A percentile compares a stretch with the other conserved stretches of the same genome.
Evolutionary conservation across 2,329 filamentous ascomycete species (phyloP).

Genomic region (Aspergillus thermomutatus): DNA sequence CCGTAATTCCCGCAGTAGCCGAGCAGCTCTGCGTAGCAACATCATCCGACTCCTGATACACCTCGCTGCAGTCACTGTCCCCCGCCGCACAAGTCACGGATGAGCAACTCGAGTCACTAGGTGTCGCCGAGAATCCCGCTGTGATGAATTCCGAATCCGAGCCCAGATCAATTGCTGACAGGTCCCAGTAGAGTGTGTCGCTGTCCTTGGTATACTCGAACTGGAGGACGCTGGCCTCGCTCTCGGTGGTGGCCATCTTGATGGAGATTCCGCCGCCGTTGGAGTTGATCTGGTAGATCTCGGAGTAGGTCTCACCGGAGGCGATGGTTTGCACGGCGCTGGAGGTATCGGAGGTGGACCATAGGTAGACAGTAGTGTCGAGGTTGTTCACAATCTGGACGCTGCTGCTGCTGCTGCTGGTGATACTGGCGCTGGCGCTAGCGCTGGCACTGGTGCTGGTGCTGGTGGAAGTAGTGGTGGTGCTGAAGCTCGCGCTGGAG

Average conservation of each 20-base stretch:
- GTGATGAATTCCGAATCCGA: conserved; percentile 18
- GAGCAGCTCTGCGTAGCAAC: no score
- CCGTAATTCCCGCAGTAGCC: no score
- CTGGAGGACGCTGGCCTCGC: conserved; percentile 24
- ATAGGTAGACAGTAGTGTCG: conserved; percentile 22
- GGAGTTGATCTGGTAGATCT: conserved; percentile 27
- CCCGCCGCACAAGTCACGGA: conserved; percentile 23
- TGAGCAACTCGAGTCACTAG: conserved; percentile 21
- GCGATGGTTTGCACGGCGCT: conserved; percentile 21
- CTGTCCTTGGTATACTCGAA: conserved; percentile 30
- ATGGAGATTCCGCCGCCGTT: conserved; percentile 32
- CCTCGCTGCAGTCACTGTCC: conserved; percentile 20
- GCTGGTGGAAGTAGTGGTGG: no score
- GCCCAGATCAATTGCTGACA: conserved; percentile 29
- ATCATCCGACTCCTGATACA: conserved; percentile 29
- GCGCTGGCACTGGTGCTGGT: no score
- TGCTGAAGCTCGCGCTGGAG: no score
- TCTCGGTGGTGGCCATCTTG: conserved; percentile 25
- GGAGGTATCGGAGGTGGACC: conserved; percentile 21
- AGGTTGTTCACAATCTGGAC: conserved; percentile 28
- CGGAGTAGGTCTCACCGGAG: conserved; percentile 17
- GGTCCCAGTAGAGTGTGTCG: conserved; percentile 28
- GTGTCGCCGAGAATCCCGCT: conserved; percentile 24
- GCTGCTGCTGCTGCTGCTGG: conserved; percentile 9
- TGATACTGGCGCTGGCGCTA: neutral